These are phyloP conservation scores for Phytopythium chamaehyphon DNA, from an alignment of 352 stramenopile species.

Conservation along the genomic window DNA sequence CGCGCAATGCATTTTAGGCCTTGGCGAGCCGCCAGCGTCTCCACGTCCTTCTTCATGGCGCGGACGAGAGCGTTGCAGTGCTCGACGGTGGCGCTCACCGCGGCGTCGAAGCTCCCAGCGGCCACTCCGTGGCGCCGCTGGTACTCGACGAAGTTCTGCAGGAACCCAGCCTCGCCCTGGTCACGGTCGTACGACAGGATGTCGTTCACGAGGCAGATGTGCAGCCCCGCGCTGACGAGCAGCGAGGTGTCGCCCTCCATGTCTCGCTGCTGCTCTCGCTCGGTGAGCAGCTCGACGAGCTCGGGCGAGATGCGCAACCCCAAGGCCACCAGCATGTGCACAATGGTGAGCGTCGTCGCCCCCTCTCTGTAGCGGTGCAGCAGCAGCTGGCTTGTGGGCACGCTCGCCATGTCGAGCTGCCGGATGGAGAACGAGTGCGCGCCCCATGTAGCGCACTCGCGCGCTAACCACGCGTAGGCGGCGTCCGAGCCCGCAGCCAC, in stretches of 20 bases:
- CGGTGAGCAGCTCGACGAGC: neutral
- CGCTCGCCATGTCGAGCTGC: neutral
- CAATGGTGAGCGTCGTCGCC: conserved; percentile 5
- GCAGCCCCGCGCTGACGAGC: conserved; percentile 5
- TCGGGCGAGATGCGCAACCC: neutral
- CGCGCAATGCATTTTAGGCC: neutral
- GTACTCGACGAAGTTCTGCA: conserved; percentile 8
- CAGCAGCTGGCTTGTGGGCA: neutral
- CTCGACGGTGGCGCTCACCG: neutral
- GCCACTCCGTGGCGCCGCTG: neutral
- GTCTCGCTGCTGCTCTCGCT: neutral
- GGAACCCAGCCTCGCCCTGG: conserved; percentile 5
- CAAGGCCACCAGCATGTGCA: conserved; percentile 3
- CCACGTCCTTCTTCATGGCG: neutral
- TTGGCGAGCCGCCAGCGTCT: neutral
- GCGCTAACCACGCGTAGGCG: conserved; percentile 1
- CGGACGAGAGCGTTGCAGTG: conserved; percentile 3
- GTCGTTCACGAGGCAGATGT: conserved; percentile 8
- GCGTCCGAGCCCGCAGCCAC: conserved; percentile 1
- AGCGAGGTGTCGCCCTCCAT: neutral
- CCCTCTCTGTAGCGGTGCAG: conserved; percentile 3
- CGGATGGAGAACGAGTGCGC: conserved; percentile 5
- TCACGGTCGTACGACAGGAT: conserved; percentile 8
- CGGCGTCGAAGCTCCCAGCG: neutral
- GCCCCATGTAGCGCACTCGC: conserved; percentile 3